Evolutionary conservation across 129 eudicot genomes (phyloP).

Genomic region (Mikania micrantha): DNA sequence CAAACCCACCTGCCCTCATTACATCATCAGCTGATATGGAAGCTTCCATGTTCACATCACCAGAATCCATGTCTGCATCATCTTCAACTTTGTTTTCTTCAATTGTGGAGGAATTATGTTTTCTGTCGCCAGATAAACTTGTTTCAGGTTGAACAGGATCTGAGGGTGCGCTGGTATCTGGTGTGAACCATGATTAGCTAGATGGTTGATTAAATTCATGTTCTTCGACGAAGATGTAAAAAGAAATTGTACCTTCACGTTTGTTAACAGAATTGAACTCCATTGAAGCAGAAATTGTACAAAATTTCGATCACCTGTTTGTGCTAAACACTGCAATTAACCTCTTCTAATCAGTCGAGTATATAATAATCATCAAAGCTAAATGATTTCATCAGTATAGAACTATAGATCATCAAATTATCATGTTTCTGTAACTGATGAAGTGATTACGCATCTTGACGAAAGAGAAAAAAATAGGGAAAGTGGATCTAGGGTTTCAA

Average conservation of each 20-base stretch:
- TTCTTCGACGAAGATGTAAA: not conserved
- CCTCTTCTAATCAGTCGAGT: too few species aligned
- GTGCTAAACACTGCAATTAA: not conserved
- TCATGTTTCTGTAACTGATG: not conserved
- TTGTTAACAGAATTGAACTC: constrained; percentile 19
- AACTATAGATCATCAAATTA: too few species aligned
- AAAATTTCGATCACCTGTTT: not conserved
- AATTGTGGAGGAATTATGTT: constrained; percentile 20
- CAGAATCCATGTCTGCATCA: constrained; percentile 24
- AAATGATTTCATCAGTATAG: too few species aligned
- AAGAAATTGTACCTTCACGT: constrained; percentile 11
- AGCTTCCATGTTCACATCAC: constrained; percentile 79
- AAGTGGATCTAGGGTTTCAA: not conserved
- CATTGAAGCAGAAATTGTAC: constrained; percentile 13
- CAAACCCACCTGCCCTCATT: constrained; percentile 84
- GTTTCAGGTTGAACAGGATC: constrained; percentile 19
- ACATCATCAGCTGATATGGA: constrained; percentile 60
- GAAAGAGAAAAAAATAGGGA: too few species aligned
- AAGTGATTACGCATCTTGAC: not conserved
- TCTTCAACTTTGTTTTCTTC: constrained; percentile 6
- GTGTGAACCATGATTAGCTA: not conserved
- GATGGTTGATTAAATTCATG: too few species aligned
- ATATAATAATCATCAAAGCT: not conserved
- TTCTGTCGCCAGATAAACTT: constrained; percentile 11
- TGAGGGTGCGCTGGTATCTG: constrained; percentile 23